These are phyloP conservation scores for Lycium barbarum DNA, from an alignment of 257 asterid genomes.

Conservation along the genomic window DNA sequence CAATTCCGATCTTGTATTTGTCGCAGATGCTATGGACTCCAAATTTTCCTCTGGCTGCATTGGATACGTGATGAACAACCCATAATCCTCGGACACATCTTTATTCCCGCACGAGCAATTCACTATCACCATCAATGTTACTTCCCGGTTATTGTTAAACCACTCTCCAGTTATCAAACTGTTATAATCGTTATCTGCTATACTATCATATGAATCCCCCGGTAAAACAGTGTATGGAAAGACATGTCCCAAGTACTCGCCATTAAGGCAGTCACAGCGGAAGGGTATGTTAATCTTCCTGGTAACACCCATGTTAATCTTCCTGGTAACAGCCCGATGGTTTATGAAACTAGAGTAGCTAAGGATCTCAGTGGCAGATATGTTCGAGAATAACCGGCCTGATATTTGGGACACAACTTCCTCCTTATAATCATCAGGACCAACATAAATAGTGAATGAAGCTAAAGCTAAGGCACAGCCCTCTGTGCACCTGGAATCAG, in stretches of 20 bases:
- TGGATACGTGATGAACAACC: constrained; percentile 23
- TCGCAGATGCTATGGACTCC: neutral
- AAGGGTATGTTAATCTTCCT: neutral
- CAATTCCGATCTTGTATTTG: neutral
- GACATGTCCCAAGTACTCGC: neutral
- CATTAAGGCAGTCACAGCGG: constrained; percentile 15
- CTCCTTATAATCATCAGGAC: too few relatives aligned
- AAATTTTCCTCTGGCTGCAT: neutral
- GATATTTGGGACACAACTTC: too few relatives aligned
- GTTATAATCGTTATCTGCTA: accelerated
- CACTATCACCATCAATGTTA: neutral
- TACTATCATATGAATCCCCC: neutral
- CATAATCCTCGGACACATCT: neutral
- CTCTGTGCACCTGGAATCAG: constrained; percentile 15
- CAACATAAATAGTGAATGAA: neutral
- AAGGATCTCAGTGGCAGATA: neutral
- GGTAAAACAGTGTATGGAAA: neutral
- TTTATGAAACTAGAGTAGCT: neutral
- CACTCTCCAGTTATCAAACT: neutral
- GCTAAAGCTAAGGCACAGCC: constrained; percentile 26
- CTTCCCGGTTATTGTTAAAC: neutral
- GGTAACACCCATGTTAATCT: too few relatives aligned
- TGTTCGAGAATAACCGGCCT: neutral
- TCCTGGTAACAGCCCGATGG: too few relatives aligned
- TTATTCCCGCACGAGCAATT: constrained; percentile 23